Evolutionary conservation across 202 grass and related monocot genomes (phyloP).

Genomic region (Carex sylvatica): DNA sequence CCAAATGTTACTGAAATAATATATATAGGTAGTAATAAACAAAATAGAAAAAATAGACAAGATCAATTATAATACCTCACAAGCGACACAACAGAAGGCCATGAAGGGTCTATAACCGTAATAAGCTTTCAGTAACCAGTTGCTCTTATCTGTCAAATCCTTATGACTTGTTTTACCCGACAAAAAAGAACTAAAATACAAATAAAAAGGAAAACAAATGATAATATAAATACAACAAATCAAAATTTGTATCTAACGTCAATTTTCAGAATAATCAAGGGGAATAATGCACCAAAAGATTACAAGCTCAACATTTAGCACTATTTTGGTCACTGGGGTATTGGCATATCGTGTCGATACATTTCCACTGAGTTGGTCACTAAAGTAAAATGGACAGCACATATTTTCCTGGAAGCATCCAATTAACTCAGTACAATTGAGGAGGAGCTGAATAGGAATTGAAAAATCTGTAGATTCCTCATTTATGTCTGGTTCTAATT

Average conservation of each 20-base stretch:
- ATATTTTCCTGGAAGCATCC: neutral
- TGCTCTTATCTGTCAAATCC: slow-evolving; percentile 74
- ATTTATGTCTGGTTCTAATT: neutral
- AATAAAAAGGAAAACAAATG: slow-evolving; percentile 6
- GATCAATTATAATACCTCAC: slow-evolving; percentile 55
- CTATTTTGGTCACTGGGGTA: neutral
- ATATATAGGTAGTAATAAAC: neutral
- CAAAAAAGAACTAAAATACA: slow-evolving; percentile 66
- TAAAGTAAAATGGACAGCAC: neutral
- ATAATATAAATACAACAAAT: neutral
- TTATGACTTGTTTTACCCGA: slow-evolving; percentile 95
- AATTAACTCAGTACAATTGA: neutral
- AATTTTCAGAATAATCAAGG: slow-evolving; percentile 1
- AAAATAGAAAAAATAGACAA: neutral
- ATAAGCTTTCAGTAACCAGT: slow-evolving; percentile 88
- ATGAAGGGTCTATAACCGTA: slow-evolving; percentile 78
- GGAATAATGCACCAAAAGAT: slow-evolving; percentile 20
- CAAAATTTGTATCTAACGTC: slow-evolving; percentile 10
- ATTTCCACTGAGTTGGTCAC: neutral
- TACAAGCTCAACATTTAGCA: neutral
- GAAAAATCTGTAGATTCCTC: neutral
- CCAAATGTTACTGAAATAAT: neutral
- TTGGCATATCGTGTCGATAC: neutral
- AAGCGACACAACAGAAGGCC: slow-evolving; percentile 93
- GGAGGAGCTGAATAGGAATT: neutral